Base-by-base conservation (phyloP, 1,284 basidiomycete genomes). In the Sanguinoderma infundibulare region DNA sequence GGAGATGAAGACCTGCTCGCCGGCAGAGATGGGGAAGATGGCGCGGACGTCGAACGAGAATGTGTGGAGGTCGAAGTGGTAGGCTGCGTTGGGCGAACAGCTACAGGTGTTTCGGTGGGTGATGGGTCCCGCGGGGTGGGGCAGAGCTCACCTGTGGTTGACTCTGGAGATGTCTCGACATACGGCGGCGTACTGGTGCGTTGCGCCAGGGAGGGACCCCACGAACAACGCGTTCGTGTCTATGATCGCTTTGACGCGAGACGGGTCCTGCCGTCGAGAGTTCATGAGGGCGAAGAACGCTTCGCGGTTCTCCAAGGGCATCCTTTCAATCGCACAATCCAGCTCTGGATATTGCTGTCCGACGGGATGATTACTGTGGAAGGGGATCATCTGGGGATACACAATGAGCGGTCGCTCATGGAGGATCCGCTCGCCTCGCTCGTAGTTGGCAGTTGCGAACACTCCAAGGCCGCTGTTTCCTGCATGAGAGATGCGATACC, bases 151-250 rank as follows among this genome's bases (percentile, higher is more conserved):
- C 69, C 68, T 71, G 30, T 71, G 69, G 49, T 71, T 71, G 53
- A 67, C 53, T 3, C 69, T 57, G 2, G 68, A 71, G 15, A 64
- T 62, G 32, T 57, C 42, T 26, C 58, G 57, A 57, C 64, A 68
- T 6, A 71, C 64, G 7, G 51, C 68, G 9, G 40, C 55, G 38
- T 64, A 66, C 5, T 54, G 59, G 15, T 39, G 39, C 0, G 22
- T 14, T 17, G 57, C 55, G 12, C 63, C 61, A 2, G 62, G 60
- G 2, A 69, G 50, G 10, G 39, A 12, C 8, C 62, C 63, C 8
- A 67, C 22, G n/a, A 47, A 35, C 14, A 71, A 47, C 9, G 63
- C 55, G 50, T 71, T 71, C 10, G 69, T 71, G 54, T 68, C 64
- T 34, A 65, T 38, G 57, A 68, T 68, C 0, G 59, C 65, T 35